Percentiles rank a stretch among this genome's conserved stretches.
Conservation (phyloP, 768 basidiomycete genomes). For the Mycena haematopus region DNA sequence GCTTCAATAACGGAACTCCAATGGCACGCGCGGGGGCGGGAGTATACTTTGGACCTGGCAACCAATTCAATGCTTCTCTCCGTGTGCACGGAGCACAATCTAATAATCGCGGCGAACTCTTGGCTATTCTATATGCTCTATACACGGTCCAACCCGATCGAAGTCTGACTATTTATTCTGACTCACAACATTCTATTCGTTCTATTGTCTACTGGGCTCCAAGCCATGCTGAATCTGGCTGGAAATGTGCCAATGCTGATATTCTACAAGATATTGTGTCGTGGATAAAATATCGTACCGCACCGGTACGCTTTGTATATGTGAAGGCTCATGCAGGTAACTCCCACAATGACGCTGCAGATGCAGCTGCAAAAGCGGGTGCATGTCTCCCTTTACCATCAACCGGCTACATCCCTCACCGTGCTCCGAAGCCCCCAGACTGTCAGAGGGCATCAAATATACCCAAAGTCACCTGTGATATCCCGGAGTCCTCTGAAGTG, state of each 20-base stretch:
- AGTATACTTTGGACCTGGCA: not conserved
- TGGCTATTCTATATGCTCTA: not conserved
- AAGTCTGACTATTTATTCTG: not conserved
- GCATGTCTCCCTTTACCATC: no score
- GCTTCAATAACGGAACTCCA: not conserved
- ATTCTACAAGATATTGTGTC: not conserved
- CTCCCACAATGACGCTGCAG: no score
- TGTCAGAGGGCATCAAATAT: not conserved
- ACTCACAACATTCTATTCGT: not conserved
- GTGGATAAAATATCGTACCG: not conserved
- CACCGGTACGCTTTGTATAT: not conserved
- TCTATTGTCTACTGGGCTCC: not conserved
- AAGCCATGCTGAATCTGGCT: not conserved
- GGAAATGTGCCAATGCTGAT: not conserved
- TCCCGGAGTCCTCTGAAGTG: no score
- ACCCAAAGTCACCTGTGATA: no score
- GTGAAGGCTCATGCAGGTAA: not conserved
- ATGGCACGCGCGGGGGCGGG: not conserved
- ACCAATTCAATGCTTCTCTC: not conserved
- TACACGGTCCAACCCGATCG: not conserved
- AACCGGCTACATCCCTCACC: no score
- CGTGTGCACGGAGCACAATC: not conserved
- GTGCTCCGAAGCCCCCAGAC: no score
- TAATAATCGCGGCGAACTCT: not conserved
- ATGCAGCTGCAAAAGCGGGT: no score